A percentile compares a stretch with the other conserved stretches of the same genome.
These are phyloP conservation scores for Backusella morwellensis DNA, from an alignment of 192 early-diverging fungal species.

Conservation along the genomic window DNA sequence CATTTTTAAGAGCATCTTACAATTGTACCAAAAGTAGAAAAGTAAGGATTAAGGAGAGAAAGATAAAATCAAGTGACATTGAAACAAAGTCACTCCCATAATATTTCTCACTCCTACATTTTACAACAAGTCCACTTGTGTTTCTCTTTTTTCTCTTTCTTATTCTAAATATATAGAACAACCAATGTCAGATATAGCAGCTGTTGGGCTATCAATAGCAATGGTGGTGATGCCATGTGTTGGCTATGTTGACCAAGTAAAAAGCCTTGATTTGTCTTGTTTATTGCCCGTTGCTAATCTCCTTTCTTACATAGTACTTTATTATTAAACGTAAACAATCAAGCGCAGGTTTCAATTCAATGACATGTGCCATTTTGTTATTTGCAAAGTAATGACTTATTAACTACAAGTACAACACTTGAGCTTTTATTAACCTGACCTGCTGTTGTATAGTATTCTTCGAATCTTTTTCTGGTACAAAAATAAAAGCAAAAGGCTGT, in stretches of 20 bases:
- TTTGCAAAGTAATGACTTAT: slow-evolving; percentile 36
- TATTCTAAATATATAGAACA: background rate
- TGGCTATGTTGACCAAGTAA: slow-evolving; percentile 55
- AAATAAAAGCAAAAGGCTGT: background rate
- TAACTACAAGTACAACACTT: too few species aligned
- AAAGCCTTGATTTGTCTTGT: background rate
- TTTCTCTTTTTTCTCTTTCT: background rate
- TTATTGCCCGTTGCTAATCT: background rate
- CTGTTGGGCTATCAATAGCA: slow-evolving; percentile 31
- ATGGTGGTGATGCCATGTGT: slow-evolving; percentile 58
- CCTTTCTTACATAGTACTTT: slow-evolving; percentile 32
- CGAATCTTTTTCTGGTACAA: slow-evolving; percentile 46
- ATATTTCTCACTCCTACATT: background rate
- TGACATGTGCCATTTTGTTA: slow-evolving; percentile 53
- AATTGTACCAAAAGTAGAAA: too few species aligned
- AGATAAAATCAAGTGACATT: background rate
- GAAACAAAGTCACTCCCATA: background rate
- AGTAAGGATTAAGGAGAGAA: background rate
- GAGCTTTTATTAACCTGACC: background rate
- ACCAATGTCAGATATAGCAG: background rate
- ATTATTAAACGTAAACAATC: slow-evolving; percentile 46
- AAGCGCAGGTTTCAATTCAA: slow-evolving; percentile 52
- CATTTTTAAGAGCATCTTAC: too few species aligned
- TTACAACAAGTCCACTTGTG: background rate
- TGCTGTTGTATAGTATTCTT: slow-evolving; percentile 29